Base-by-base conservation (phyloP, 345 rosid genomes). In the Firmiana major region DNA sequence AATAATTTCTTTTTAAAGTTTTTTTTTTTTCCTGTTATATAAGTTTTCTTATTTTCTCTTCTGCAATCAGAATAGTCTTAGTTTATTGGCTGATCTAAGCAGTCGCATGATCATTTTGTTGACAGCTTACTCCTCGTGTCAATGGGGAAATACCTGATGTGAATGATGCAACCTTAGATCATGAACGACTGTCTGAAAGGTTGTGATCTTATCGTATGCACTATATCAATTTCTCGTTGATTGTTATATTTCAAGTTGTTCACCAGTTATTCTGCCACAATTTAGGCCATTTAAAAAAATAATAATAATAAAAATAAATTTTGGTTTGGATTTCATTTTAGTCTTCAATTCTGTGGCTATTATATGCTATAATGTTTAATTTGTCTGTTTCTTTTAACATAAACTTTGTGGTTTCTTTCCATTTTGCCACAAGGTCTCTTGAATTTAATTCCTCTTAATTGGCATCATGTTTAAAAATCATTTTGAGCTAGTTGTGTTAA, bases 121-220 rank as follows among this genome's bases (percentile, higher is more conserved):
- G 82, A 80, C 94, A 95, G 99, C 99, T 86, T 81, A 93, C 94
- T 53, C 99, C 99, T 51, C 89, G 97, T 76, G 77, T 95, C 65
- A 93, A 91, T 85, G 90, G 88, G 59, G 76, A 86, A 79, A 92
- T 93, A 77, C 98, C 99, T 7, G 94, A 91, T 79, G 87, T 87
- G 66, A 89, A 85, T 81, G 96, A 95, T 81, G 99, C 99, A 80
- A 85, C 90, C 74, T 82, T 93, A 79, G 96, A 95, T 83, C 99
- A 95, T 82, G 94, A 84, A 82, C 88, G 93, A 19, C 90, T 95
- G 57, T 95, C 96, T 85, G 93, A 85, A 87, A 95, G 99, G 99
- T 93, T 78, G 63, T 79, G 63, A 75, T 76, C 75, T 73, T 77
- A 16, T 60, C 75, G 62, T 16, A 38, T 22, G 11, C 75, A 45